Evolutionary conservation across 352 stramenopile genomes (phyloP).

Genomic region (Aphanomyces euteiches): DNA sequence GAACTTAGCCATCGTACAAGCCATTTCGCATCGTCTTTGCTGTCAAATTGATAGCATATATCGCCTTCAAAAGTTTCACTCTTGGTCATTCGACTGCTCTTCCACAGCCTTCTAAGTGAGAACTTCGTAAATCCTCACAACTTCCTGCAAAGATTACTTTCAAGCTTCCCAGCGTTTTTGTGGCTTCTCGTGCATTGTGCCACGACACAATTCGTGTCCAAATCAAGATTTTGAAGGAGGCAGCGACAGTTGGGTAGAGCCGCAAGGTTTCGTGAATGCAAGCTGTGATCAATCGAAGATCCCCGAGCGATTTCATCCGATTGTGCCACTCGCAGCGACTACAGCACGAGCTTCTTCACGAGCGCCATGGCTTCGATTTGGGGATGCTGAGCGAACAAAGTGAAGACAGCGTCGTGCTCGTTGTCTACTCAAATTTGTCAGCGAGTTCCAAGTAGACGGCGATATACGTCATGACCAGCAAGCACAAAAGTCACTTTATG

Average conservation of each 20-base stretch:
- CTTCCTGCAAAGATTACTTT: too few relatives aligned
- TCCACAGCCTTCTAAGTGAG: too few relatives aligned
- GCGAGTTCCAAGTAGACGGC: not conserved
- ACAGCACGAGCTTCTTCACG: constrained; percentile 7
- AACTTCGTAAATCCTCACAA: too few relatives aligned
- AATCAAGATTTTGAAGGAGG: too few relatives aligned
- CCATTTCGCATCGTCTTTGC: too few relatives aligned
- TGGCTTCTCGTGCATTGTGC: too few relatives aligned
- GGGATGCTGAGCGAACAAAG: constrained; percentile 13
- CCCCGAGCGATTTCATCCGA: not conserved
- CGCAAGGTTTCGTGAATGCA: constrained; percentile 27
- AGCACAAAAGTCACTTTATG: constrained; percentile 26
- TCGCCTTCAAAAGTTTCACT: too few relatives aligned
- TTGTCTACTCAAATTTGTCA: constrained; percentile 16
- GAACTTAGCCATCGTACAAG: too few relatives aligned
- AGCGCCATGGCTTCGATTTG: constrained; percentile 15
- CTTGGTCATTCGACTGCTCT: too few relatives aligned
- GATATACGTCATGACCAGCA: constrained; percentile 25
- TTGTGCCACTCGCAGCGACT: not conserved
- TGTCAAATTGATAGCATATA: too few relatives aligned
- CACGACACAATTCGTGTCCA: too few relatives aligned
- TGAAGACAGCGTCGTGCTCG: constrained; percentile 26
- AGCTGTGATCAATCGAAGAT: constrained; percentile 24
- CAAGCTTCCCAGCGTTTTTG: too few relatives aligned
- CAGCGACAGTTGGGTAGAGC: constrained; percentile 14